phyloP scores from a whole-genome alignment of 768 basidiomycete genomes.

The Mycena leptocephala region DNA sequence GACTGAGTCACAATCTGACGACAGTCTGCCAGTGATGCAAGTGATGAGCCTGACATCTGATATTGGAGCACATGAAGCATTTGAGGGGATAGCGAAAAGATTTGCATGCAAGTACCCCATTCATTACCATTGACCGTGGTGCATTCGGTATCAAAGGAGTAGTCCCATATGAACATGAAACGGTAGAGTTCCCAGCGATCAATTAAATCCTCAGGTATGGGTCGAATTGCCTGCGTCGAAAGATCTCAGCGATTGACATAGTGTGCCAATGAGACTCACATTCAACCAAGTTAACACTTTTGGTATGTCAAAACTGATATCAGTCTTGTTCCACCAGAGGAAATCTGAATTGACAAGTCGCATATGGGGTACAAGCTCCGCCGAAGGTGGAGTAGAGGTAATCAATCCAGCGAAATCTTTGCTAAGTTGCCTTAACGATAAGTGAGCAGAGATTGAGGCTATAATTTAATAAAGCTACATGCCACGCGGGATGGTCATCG shows the following conservation, averaged over 20 bases:
- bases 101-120: neutral
- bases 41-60: neutral
- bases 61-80: neutral
- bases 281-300: neutral
- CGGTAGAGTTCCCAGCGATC: neutral
- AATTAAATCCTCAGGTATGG: neutral
- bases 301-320: no score
- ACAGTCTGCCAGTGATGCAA: neutral
- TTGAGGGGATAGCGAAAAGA: neutral
- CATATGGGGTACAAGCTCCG: neutral
- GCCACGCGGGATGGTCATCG: no score
- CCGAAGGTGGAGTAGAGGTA: neutral
- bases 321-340: neutral
- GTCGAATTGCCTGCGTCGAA: neutral
- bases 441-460: neutral
- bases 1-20: neutral
- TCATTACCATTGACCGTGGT: no score
- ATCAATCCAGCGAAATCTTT: neutral
- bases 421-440: neutral
- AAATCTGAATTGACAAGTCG: neutral
- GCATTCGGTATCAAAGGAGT: no score
- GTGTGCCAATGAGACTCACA: neutral
- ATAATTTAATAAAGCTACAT: neutral
- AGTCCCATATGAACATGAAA: neutral
- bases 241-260: no score